phyloP scores from a whole-genome alignment of 257 asterid genomes.

The Parsonsia alboflavescens region DNA sequence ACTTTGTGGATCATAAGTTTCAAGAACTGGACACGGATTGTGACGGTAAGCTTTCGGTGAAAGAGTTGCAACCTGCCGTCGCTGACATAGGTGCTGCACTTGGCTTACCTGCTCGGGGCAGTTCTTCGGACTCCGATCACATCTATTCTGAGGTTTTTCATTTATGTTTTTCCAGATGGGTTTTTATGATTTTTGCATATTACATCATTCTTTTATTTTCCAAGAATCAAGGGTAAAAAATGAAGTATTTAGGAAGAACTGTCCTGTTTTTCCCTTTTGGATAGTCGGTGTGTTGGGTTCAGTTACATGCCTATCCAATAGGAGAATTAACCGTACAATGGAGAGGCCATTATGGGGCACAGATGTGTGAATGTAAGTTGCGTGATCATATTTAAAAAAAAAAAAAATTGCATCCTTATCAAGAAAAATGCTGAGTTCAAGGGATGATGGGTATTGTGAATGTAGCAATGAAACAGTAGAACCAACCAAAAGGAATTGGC shows the following conservation, averaged over 20 bases:
- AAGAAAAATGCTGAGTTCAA: not conserved
- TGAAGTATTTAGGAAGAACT: not conserved
- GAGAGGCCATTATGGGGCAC: too few species aligned
- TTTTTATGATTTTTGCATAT: not conserved
- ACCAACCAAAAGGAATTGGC: not conserved
- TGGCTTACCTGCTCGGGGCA: slow-evolving; percentile 71
- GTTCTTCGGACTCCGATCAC: slow-evolving; percentile 67
- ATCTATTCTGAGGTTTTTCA: slow-evolving; percentile 62
- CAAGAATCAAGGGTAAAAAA: not conserved
- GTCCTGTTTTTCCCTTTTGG: not conserved
- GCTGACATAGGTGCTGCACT: slow-evolving; percentile 81
- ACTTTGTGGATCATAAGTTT: slow-evolving; percentile 82
- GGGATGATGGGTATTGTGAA: not conserved
- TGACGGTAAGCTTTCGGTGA: slow-evolving; percentile 76
- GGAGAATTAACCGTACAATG: not conserved
- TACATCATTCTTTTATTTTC: not conserved
- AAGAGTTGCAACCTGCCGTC: slow-evolving; percentile 79
- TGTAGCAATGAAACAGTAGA: not conserved
- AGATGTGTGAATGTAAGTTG: not conserved
- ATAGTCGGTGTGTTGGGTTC: not conserved
- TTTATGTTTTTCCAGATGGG: not conserved
- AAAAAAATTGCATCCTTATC: not conserved
- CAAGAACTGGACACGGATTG: slow-evolving; percentile 65
- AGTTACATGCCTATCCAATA: not conserved
- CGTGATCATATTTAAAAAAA: too few species aligned